phyloP scores from a whole-genome alignment of 106 monocot species.

The Gastrodia elata region DNA sequence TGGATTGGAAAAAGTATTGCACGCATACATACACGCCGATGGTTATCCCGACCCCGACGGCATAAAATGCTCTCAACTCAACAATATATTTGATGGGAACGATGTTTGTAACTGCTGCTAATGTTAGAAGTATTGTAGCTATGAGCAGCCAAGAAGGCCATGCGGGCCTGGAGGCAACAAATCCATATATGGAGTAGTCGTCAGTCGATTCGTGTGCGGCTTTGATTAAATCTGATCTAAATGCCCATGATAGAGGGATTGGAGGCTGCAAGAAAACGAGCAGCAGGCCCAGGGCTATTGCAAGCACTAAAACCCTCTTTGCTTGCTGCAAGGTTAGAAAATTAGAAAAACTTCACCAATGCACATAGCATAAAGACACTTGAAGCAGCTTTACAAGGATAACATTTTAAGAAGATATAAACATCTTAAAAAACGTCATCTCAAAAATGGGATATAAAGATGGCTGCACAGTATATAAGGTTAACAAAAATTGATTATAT shows the following conservation, averaged over 20 bases:
- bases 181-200: constrained; percentile 85
- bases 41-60: constrained; percentile 63
- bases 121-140: constrained; percentile 59
- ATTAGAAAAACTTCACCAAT: not conserved
- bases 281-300: constrained; percentile 59
- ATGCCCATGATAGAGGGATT: constrained; percentile 76
- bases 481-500: not conserved
- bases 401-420: not conserved
- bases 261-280: constrained; percentile 88
- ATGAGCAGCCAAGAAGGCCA: constrained; percentile 99
- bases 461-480: not conserved
- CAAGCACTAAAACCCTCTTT: constrained; percentile 69
- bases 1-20: constrained; percentile 79
- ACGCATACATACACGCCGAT: constrained; percentile 77
- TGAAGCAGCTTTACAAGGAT: not conserved
- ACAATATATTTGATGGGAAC: constrained; percentile 88
- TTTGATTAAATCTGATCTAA: constrained; percentile 65
- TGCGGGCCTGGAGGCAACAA: constrained; percentile 57
- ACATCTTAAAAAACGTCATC: not conserved
- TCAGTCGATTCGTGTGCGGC: constrained; percentile 77
- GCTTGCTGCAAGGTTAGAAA: constrained; percentile 42
- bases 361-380: not conserved
- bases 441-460: not conserved
- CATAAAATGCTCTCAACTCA: constrained; percentile 79
- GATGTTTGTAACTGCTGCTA: constrained; percentile 73